Conservation (phyloP, 2,329 filamentous ascomycete species). For the Coniochaeta pulveracea region DNA sequence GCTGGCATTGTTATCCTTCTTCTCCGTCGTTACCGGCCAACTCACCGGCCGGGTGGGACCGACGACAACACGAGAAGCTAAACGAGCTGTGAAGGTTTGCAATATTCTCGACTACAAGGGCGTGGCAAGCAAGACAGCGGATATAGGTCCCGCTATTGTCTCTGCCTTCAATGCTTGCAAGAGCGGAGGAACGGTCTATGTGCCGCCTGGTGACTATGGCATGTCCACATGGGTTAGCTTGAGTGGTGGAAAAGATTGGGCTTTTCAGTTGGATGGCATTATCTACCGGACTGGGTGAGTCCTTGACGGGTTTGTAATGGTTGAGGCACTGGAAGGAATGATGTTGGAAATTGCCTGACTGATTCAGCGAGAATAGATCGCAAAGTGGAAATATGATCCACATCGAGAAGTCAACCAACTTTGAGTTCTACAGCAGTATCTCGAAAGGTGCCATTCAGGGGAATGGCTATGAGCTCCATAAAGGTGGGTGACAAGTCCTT, state of each 20-base stretch:
- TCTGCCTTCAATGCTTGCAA: slow-evolving; percentile 38
- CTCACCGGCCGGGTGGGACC: slow-evolving; percentile 31
- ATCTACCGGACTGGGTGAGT: slow-evolving; percentile 12
- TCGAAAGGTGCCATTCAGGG: slow-evolving; percentile 37
- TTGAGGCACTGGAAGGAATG: no score
- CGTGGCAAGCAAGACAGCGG: slow-evolving; percentile 36
- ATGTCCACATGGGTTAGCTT: slow-evolving; percentile 12
- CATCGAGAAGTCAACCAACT: slow-evolving; percentile 22
- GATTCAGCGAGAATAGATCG: slow-evolving; percentile 5
- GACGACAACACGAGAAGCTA: slow-evolving; percentile 25
- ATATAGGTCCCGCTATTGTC: slow-evolving; percentile 34
- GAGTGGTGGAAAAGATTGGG: slow-evolving; percentile 7
- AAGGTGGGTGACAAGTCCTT: slow-evolving; percentile 5
- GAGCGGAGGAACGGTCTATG: slow-evolving; percentile 25
- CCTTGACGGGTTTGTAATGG: background rate
- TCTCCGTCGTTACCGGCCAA: no score
- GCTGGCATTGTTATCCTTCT: no score
- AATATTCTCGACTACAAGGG: slow-evolving; percentile 41
- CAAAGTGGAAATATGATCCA: slow-evolving; percentile 14
- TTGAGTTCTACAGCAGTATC: slow-evolving; percentile 31
- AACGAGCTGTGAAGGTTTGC: slow-evolving; percentile 34
- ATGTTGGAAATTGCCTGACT: background rate
- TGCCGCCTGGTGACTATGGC: slow-evolving; percentile 11
- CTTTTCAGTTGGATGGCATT: slow-evolving; percentile 11
- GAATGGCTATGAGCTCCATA: slow-evolving; percentile 34